Percentiles rank a stretch among this genome's conserved stretches.
These are phyloP conservation scores for Lepidopterella palustris DNA, from an alignment of 495 filamentous ascomycete species.

Conservation along the genomic window DNA sequence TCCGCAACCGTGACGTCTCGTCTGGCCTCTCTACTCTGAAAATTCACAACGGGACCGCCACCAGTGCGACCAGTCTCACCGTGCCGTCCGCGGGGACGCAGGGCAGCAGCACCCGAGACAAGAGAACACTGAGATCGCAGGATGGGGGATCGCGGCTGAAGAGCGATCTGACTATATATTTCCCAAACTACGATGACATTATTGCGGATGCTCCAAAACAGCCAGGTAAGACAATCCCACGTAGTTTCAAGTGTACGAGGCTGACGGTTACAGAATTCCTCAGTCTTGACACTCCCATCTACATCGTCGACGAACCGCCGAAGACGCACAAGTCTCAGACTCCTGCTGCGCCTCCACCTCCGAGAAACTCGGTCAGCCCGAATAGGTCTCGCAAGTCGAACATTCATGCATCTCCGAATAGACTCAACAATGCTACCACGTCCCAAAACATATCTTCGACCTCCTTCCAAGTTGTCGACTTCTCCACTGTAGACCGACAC, in stretches of 20 bases:
- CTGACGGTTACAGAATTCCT: conserved; percentile 45
- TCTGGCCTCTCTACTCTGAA: conserved; percentile 20
- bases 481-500: conserved; percentile 45
- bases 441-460: conserved; percentile 44
- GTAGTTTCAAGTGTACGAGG: background rate
- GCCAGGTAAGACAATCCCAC: conserved; percentile 48
- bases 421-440: conserved; percentile 35
- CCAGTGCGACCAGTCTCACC: conserved; percentile 7
- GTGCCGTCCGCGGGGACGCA: conserved; percentile 8
- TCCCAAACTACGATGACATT: conserved; percentile 85
- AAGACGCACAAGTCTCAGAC: conserved; percentile 26
- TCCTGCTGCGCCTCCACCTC: conserved; percentile 15
- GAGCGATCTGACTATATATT: conserved; percentile 82
- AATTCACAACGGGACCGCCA: conserved; percentile 5
- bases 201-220: conserved; percentile 74
- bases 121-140: conserved; percentile 40
- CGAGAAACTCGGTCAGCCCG: conserved; percentile 26
- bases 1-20: conserved; percentile 25
- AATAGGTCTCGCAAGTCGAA: conserved; percentile 10
- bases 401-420: background rate
- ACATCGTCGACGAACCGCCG: conserved; percentile 45
- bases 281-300: conserved; percentile 54
- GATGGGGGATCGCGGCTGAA: conserved; percentile 56
- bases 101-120: conserved; percentile 31
- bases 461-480: conserved; percentile 50